Conservation (phyloP, 805 yeast species). For the Lipomyces starkeyi region DNA sequence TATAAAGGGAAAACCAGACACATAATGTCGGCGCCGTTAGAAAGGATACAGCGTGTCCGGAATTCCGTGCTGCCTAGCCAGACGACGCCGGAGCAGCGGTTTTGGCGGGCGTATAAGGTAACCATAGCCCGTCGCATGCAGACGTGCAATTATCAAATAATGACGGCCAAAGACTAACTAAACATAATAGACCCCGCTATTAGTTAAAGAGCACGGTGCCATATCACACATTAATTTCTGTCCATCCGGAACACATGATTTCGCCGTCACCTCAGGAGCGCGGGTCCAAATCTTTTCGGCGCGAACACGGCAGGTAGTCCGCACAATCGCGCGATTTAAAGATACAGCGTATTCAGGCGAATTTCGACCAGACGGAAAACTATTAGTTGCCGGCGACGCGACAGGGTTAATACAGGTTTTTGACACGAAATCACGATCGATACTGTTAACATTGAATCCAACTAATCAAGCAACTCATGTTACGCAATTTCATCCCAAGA, state of each 20-base stretch:
- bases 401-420: slow-evolving; percentile 90
- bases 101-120: slow-evolving; percentile 81
- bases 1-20: not conserved
- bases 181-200: slow-evolving; percentile 64
- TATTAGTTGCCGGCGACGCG: slow-evolving; percentile 93
- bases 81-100: slow-evolving; percentile 90
- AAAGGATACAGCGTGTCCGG: slow-evolving; percentile 67
- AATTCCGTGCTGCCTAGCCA: slow-evolving; percentile 80
- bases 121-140: not conserved
- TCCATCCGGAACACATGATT: slow-evolving; percentile 84
- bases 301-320: slow-evolving; percentile 88
- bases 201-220: slow-evolving; percentile 92
- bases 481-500: slow-evolving; percentile 84
- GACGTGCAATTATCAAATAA: not conserved
- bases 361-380: slow-evolving; percentile 87
- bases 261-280: slow-evolving; percentile 90
- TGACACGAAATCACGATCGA: slow-evolving; percentile 80
- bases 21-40: slow-evolving; percentile 74
- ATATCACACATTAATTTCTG: slow-evolving; percentile 87
- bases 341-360: slow-evolving; percentile 93
- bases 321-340: slow-evolving; percentile 84
- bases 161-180: not conserved
- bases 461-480: slow-evolving; percentile 90
- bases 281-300: slow-evolving; percentile 91
- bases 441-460: slow-evolving; percentile 80